Base-by-base conservation (phyloP, 139 green algal species). In the Pycnococcus provasolii region DNA sequence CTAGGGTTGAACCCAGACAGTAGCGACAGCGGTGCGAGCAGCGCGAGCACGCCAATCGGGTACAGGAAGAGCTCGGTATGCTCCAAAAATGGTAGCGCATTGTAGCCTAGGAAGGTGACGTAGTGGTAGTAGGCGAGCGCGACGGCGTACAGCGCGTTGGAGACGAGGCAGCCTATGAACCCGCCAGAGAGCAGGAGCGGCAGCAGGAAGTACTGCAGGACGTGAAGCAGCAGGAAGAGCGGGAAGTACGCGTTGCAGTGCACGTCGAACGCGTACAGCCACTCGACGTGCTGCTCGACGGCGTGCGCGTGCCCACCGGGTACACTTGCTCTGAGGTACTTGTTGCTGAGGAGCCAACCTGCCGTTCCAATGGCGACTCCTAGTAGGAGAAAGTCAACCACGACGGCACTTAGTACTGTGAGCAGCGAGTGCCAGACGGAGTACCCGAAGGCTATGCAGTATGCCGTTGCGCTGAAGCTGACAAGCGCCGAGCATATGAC, bases 191-290 rank as follows among this genome's bases (percentile, higher is more conserved):
- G 71, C 4, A 92, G 51, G 52, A 91, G 84, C 68, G 65, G 65
- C n/a, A 42, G 57, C 42, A 64, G 44, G 15, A 71, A 37, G 8
- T 46, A 54, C 53, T 71, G 65, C 40, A 37, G 48, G 52, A 53
- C 61, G 54, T 94, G 91, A 1, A 96, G 62, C 43, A 89, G 43
- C 13, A 96, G 66, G 68, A 96, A 95, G 0, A 95, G 65, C 0
- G 91, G 89, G 66, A 97, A 94, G 76, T 88, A 96, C 1, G 92
- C 86, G 79, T 97, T 98, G 88, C 89, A 96, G 79, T 98, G 92
- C 42, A 97, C 89, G 70, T 98, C 92, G 76, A 97, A 98, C 0
- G 90, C 88, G 70, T 96, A 98, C 77, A 96, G 77, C 88, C 88
- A 95, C 66, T 95, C 90, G 15, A 95, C 84, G 53, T 83, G 79